phyloP scores from a whole-genome alignment of 441 rosid species.

The Erodium trifolium region DNA sequence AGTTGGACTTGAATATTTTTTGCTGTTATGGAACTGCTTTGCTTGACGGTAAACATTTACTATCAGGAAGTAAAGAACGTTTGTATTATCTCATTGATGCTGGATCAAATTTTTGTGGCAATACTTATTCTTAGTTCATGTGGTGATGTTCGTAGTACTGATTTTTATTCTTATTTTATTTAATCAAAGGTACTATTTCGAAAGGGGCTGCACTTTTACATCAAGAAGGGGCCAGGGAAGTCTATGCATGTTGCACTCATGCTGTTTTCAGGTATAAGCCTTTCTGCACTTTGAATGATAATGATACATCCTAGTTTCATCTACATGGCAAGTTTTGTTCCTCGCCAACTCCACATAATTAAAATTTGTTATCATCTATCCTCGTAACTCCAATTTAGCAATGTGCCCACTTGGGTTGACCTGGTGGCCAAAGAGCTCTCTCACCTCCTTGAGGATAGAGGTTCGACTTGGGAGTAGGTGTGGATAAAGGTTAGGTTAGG shows the following conservation, averaged over 20 bases:
- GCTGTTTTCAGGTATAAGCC: slow-evolving; percentile 64
- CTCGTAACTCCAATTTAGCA: not conserved
- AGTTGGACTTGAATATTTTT: not conserved
- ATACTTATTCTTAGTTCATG: not conserved
- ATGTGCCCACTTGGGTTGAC: too few relatives aligned
- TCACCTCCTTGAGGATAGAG: too few relatives aligned
- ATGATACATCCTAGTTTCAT: not conserved
- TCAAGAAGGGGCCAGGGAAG: slow-evolving; percentile 85
- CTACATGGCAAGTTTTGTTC: not conserved
- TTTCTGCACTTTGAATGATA: not conserved
- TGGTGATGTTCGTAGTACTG: not conserved
- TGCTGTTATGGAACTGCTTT: not conserved
- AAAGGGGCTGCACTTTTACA: slow-evolving; percentile 82
- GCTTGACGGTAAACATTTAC: not conserved
- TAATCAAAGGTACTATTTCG: slow-evolving; percentile 57
- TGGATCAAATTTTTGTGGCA: not conserved
- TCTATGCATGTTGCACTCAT: slow-evolving; percentile 80
- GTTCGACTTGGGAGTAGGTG: too few relatives aligned
- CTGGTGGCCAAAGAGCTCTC: too few relatives aligned
- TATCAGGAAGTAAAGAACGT: not conserved
- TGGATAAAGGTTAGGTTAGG: too few relatives aligned
- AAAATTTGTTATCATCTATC: not conserved
- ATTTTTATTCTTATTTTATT: not conserved
- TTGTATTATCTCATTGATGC: not conserved
- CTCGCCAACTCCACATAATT: not conserved